Percentiles rank a stretch among this genome's conserved stretches.
These are phyloP conservation scores for Plasmodium knowlesi DNA, from an alignment of 169 alveolate species.

Conservation along the genomic window DNA sequence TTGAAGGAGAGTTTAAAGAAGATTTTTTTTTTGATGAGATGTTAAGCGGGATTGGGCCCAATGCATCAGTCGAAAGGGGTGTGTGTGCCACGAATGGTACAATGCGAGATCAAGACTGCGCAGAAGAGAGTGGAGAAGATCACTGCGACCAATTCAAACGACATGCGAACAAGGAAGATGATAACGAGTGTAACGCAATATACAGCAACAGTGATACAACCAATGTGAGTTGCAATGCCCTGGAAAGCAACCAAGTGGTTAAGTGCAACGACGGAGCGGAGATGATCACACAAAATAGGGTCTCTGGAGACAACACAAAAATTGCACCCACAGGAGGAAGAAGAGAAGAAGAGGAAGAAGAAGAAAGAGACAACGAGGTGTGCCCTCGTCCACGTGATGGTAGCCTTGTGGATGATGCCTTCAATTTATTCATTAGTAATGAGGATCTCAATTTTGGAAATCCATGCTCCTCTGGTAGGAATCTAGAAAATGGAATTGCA, in stretches of 20 bases:
- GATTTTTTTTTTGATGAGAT: background rate
- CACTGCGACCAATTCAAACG: background rate
- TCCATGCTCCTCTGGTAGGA: background rate
- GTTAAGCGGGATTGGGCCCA: background rate
- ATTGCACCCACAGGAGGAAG: background rate
- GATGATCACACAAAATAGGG: background rate
- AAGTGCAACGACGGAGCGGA: background rate
- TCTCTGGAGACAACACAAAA: background rate
- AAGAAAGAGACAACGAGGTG: background rate
- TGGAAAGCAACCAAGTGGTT: conserved; percentile 3
- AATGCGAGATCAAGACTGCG: background rate
- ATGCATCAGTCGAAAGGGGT: background rate
- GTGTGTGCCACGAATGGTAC: background rate
- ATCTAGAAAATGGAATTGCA: background rate
- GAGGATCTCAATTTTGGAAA: background rate
- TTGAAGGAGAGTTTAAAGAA: background rate
- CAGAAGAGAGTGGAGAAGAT: background rate
- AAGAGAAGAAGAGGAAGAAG: background rate
- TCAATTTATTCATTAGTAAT: conserved; percentile 9
- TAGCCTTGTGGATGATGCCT: conserved; percentile 8
- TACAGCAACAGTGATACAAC: conserved; percentile 32
- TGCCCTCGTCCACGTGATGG: background rate
- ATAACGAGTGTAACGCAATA: background rate
- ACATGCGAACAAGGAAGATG: background rate
- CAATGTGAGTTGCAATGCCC: conserved; percentile 7